phyloP scores from a whole-genome alignment of 495 filamentous ascomycete species.

The Aspergillus kassunensis region DNA sequence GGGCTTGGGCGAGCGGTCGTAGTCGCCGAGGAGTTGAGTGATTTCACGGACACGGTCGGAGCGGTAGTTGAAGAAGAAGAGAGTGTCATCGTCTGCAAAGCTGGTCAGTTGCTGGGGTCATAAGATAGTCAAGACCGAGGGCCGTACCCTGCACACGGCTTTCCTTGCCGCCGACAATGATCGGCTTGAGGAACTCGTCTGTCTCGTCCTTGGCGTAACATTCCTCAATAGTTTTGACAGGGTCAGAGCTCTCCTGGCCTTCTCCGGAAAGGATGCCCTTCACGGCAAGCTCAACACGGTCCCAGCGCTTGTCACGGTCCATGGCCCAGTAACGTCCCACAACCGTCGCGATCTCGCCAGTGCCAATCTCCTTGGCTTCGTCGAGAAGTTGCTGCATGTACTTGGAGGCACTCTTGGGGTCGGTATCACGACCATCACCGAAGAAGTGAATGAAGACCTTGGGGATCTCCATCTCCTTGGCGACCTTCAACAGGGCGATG shows the following conservation, averaged over 20 bases:
- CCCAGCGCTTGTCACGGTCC: conserved; percentile 99
- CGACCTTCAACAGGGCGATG: conserved; percentile 77
- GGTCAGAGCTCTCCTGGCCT: conserved; percentile 78
- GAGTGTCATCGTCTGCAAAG: conserved; percentile 67
- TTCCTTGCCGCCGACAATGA: conserved; percentile 85
- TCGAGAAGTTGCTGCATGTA: conserved; percentile 84
- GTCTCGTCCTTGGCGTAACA: conserved; percentile 83
- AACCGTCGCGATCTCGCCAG: conserved; percentile 85
- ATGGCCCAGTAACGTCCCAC: conserved; percentile 97
- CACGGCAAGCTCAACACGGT: conserved; percentile 83
- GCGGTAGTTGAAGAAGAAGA: conserved; percentile 99
- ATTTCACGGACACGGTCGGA: conserved; percentile 97
- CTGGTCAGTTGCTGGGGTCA: too few species aligned
- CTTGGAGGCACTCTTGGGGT: conserved; percentile 82
- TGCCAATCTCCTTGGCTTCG: conserved; percentile 74
- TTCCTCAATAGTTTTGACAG: conserved; percentile 79
- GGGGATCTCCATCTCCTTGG: conserved; percentile 81
- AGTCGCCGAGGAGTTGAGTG: conserved; percentile 86
- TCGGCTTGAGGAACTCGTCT: conserved; percentile 98
- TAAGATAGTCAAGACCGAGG: too few species aligned
- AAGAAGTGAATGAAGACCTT: conserved; percentile 99
- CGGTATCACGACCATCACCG: conserved; percentile 94
- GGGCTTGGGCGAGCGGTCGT: conserved; percentile 83
- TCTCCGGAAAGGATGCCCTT: conserved; percentile 83
- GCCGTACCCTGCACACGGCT: conserved; percentile 71